These are phyloP conservation scores for Cordyceps tenuipes DNA, from an alignment of 2,329 filamentous ascomycete species.

Conservation along the genomic window DNA sequence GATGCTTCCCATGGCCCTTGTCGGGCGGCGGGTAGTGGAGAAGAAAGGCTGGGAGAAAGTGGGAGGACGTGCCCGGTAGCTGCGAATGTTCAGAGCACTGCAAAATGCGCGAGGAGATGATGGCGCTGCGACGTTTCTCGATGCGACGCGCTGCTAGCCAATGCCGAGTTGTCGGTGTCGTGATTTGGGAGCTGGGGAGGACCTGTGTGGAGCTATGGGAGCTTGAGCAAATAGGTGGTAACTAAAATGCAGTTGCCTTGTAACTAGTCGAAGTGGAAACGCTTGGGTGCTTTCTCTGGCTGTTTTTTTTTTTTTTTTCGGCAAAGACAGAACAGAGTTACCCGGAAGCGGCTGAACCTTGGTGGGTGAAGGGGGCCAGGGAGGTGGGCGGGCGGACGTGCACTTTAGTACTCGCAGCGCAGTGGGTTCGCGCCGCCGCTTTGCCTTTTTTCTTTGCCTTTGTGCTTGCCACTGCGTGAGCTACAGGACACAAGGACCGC, in stretches of 20 bases:
- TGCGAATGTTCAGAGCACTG: neutral
- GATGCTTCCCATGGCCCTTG: slow-evolving; percentile 9
- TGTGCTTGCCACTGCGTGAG: too few species aligned
- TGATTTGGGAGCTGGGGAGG: slow-evolving; percentile 1
- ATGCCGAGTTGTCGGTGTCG: slow-evolving; percentile 5
- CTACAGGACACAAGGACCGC: too few species aligned
- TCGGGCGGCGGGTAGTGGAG: neutral
- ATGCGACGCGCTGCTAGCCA: slow-evolving; percentile 9
- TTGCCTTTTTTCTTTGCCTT: neutral
- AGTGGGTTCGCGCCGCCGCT: neutral
- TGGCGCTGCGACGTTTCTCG: neutral
- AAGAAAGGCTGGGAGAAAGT: neutral
- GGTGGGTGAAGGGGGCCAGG: neutral
- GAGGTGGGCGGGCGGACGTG: slow-evolving; percentile 5
- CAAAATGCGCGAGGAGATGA: neutral
- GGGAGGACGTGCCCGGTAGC: neutral
- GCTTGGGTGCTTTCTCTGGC: neutral
- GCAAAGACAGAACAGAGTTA: neutral
- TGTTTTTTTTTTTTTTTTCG: slow-evolving; percentile 1
- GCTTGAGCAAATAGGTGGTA: neutral
- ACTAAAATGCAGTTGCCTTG: too few species aligned
- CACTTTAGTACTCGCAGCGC: slow-evolving; percentile 9
- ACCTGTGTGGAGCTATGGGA: neutral
- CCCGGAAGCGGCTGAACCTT: slow-evolving; percentile 8
- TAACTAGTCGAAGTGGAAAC: neutral